Conservation (phyloP, 2,329 filamentous ascomycete species). For the Exophiala sideris region DNA sequence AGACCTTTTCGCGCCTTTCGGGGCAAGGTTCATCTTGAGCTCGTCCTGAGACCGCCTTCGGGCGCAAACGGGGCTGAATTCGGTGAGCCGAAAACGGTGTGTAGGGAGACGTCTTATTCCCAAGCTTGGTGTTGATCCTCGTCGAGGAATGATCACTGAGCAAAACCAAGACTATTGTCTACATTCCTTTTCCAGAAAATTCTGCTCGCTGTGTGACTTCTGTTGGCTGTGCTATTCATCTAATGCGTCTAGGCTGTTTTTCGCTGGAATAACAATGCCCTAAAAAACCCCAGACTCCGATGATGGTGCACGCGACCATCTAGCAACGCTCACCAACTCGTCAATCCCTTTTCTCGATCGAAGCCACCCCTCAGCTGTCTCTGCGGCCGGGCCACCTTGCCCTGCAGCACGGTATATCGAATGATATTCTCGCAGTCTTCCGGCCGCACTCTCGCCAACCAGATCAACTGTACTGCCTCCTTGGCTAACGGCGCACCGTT, state of each 20-base stretch:
- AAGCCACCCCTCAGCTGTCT: conserved; percentile 85
- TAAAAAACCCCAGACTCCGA: background rate
- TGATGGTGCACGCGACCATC: background rate
- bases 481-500: conserved; percentile 14
- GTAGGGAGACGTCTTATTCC: conserved; percentile 28
- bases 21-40: conserved; percentile 13
- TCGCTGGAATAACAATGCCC: background rate
- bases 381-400: conserved; percentile 88
- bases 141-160: conserved; percentile 27
- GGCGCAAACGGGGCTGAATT: conserved; percentile 17
- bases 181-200: conserved; percentile 8
- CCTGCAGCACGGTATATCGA: conserved; percentile 82
- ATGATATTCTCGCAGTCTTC: conserved; percentile 94
- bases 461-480: conserved; percentile 83
- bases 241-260: background rate
- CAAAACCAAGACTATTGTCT: conserved; percentile 28
- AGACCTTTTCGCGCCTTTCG: conserved; percentile 5
- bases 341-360: conserved; percentile 72
- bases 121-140: conserved; percentile 26
- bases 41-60: conserved; percentile 19
- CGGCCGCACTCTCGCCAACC: conserved; percentile 78
- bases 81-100: conserved; percentile 16
- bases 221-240: background rate
- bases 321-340: conserved; percentile 68
- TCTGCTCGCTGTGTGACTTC: background rate